Conservation (phyloP, 225 moss, liverwort and hornwort species). For the Thuidium tamariscinum region DNA sequence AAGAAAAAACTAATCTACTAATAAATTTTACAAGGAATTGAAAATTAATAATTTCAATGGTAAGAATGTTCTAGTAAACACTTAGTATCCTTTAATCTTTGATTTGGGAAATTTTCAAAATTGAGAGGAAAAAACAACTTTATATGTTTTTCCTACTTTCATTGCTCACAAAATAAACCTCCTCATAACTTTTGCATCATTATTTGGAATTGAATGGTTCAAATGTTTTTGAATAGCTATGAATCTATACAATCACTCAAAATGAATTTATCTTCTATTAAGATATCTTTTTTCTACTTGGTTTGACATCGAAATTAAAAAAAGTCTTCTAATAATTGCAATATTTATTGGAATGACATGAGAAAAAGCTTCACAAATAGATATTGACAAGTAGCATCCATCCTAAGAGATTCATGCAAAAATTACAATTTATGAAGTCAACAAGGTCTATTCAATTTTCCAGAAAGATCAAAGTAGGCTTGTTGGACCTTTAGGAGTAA, state of each 20-base stretch:
- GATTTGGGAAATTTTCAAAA: no score
- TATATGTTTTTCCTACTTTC: not conserved
- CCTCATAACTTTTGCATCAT: not conserved
- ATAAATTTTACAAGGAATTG: no score
- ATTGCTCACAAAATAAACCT: not conserved
- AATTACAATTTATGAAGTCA: not conserved
- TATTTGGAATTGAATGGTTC: not conserved
- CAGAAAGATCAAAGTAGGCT: not conserved
- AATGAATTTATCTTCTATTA: not conserved
- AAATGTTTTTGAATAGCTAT: not conserved
- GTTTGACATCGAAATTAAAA: not conserved
- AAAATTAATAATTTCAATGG: no score
- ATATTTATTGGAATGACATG: not conserved
- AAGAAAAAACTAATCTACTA: no score
- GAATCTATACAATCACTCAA: no score
- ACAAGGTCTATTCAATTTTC: rapidly evolving
- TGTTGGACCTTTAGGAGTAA: no score
- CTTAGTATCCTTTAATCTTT: no score
- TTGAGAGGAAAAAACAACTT: no score
- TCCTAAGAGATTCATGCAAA: not conserved
- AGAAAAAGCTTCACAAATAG: not conserved
- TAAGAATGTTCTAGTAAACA: not conserved
- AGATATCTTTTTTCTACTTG: rapidly evolving
- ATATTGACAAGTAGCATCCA: no score
- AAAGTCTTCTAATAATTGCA: not conserved